Evolutionary conservation across 306 rosid species (phyloP).

Genomic region (Bauhinia variegata): DNA sequence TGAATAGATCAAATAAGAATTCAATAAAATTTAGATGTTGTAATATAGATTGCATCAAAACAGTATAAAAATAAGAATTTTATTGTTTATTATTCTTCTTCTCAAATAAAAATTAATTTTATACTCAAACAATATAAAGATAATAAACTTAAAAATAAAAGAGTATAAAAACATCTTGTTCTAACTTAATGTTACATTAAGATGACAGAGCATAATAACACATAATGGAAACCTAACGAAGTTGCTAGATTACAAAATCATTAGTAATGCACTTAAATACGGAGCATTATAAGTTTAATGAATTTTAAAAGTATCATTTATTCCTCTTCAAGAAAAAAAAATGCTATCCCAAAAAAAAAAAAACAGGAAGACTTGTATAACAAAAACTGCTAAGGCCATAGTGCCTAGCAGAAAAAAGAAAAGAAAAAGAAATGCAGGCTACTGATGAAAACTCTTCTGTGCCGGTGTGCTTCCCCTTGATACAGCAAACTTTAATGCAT

Average conservation of each 20-base stretch:
- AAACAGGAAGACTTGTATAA: constrained; percentile 8
- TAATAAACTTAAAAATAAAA: too few species aligned
- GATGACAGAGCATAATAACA: too few species aligned
- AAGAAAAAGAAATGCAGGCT: constrained; percentile 11
- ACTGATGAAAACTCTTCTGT: not conserved
- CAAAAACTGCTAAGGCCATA: constrained; percentile 1
- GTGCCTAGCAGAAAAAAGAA: not conserved
- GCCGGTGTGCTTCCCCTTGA: not conserved
- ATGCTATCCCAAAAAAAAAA: constrained; percentile 5
- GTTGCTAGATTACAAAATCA: not conserved
- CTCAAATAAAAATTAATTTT: too few species aligned
- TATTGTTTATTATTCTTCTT: too few species aligned
- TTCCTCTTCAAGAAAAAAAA: not conserved
- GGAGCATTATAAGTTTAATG: not conserved
- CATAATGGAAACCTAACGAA: not conserved
- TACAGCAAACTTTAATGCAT: constrained; percentile 16
- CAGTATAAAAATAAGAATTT: too few species aligned
- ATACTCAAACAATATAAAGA: too few species aligned
- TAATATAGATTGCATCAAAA: too few species aligned
- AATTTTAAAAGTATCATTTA: too few species aligned
- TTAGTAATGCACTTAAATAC: not conserved
- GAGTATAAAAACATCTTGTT: too few species aligned
- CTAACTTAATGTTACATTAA: too few species aligned
- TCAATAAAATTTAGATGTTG: too few species aligned
- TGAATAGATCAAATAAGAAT: too few species aligned